These are phyloP conservation scores for Bjerkandera adusta DNA, from an alignment of 1,284 basidiomycete species.

Conservation along the genomic window DNA sequence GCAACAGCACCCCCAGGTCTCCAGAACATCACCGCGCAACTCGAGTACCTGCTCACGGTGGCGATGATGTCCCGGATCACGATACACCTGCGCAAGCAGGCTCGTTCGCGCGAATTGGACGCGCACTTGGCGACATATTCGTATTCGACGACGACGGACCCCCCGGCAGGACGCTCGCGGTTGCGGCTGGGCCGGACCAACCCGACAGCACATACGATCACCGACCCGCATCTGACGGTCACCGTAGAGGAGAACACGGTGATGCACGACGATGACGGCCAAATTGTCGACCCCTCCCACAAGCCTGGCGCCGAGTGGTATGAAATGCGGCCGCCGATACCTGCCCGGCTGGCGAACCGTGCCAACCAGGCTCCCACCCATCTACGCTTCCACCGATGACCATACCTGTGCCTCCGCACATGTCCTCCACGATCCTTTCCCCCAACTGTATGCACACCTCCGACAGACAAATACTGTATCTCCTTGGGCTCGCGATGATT, in stretches of 20 bases:
- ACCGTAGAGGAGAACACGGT: conserved; percentile 14
- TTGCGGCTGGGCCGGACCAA: conserved; percentile 10
- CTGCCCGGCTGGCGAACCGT: conserved; percentile 1
- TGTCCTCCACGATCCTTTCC: too few species aligned
- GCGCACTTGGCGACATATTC: background rate
- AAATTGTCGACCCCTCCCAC: background rate
- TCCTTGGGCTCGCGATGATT: too few species aligned
- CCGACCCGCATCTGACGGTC: conserved; percentile 8
- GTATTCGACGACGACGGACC: background rate
- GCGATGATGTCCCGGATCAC: conserved; percentile 22
- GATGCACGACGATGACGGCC: conserved; percentile 13
- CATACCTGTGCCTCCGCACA: too few species aligned
- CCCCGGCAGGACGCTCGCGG: conserved; percentile 5
- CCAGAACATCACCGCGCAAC: conserved; percentile 52
- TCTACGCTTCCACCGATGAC: too few species aligned
- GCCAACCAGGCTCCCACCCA: too few species aligned
- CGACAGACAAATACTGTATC: too few species aligned
- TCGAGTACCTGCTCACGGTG: conserved; percentile 39
- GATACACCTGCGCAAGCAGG: conserved; percentile 19
- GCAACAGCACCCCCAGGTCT: conserved; percentile 39
- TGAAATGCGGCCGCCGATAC: conserved; percentile 9
- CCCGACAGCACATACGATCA: background rate
- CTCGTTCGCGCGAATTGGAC: conserved; percentile 8
- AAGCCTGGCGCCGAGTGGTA: conserved; percentile 8
- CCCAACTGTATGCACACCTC: too few species aligned